Evolutionary conservation across 371 early-diverging fungal species (phyloP).

Genomic region (Ecytonucleospora hepatopenaei): DNA sequence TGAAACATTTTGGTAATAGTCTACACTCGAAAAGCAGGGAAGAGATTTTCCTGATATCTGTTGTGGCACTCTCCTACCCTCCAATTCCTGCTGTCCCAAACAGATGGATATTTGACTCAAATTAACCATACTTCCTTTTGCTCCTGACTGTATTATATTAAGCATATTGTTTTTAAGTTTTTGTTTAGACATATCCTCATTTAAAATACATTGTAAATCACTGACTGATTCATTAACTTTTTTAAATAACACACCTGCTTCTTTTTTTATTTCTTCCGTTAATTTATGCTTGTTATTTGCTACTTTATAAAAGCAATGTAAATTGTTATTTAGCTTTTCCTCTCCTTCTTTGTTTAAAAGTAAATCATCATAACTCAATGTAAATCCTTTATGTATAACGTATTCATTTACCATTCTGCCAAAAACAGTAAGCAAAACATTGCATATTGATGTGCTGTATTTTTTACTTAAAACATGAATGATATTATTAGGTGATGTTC

Average conservation of each 20-base stretch:
- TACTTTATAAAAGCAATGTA: constrained; percentile 63
- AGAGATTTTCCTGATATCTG: constrained; percentile 90
- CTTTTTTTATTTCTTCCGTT: background rate
- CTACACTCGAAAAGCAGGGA: constrained; percentile 68
- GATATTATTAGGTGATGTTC: constrained; percentile 77
- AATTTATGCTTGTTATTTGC: constrained; percentile 57
- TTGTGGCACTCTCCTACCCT: constrained; percentile 91
- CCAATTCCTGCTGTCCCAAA: constrained; percentile 95
- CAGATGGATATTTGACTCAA: constrained; percentile 90
- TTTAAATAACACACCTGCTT: constrained; percentile 13
- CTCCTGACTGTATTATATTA: constrained; percentile 91
- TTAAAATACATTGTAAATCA: constrained; percentile 30
- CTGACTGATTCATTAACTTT: constrained; percentile 4
- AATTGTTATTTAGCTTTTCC: constrained; percentile 45
- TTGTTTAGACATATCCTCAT: constrained; percentile 56
- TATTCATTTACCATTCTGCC: constrained; percentile 81
- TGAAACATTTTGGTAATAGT: constrained; percentile 63
- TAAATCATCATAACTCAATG: constrained; percentile 96
- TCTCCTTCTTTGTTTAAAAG: constrained; percentile 57
- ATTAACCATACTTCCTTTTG: constrained; percentile 93
- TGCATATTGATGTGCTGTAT: constrained; percentile 78
- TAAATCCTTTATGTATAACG: constrained; percentile 75
- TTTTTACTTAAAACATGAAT: constrained; percentile 88
- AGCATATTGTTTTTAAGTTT: constrained; percentile 95
- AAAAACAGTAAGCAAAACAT: constrained; percentile 76